Base-by-base conservation (phyloP, 140 eudicot genomes). In the Cichorium intybus region DNA sequence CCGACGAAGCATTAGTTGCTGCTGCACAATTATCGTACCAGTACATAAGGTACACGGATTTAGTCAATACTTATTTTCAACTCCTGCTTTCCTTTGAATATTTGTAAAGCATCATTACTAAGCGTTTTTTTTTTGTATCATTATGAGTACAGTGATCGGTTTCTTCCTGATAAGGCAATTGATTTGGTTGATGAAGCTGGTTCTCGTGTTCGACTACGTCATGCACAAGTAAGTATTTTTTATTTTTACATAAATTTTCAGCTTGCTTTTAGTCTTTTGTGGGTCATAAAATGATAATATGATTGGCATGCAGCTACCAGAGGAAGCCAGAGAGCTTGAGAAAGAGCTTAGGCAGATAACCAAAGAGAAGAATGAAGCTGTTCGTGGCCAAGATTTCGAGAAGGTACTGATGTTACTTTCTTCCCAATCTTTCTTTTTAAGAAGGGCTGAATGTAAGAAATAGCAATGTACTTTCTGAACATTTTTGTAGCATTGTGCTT, bases 171-270 rank as follows among this genome's bases (percentile, higher is more conserved):
- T 71, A 86, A 86, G 73, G 95, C 95, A 24, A 86, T 86, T 58
- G 95, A 86, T 69, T 65, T 86, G 70, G 29, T 86, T 52, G 95
- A 86, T 76, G 95, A 86, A 78, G 95, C 95, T 61, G 95, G 95
- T 73, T 86, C 95, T 29, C 77, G 90, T 28, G 95, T 86, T 62
- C 73, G 95, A 47, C 85, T 86, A 60, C 85, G 80, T 28, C 95
- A 86, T 47, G 95, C 95, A 2, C 84, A 83, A 81, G 95, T 83
- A 68, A 5, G 34, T 1, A 23, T 35, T 10, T 24, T 65, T 43
- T 16, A 39, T 14, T 43, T 43, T 77, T 58, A 16, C 15, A 46
- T 65, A 4, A 14, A 6, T 39, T 48, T 34, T 28, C 16, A 49
- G 20, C n/a, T 59, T 17, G 31, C 9, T n/a, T n/a, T 9, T 71